Conservation (phyloP, 1,139 yeast species). For the Hanseniaspora sp. region DNA sequence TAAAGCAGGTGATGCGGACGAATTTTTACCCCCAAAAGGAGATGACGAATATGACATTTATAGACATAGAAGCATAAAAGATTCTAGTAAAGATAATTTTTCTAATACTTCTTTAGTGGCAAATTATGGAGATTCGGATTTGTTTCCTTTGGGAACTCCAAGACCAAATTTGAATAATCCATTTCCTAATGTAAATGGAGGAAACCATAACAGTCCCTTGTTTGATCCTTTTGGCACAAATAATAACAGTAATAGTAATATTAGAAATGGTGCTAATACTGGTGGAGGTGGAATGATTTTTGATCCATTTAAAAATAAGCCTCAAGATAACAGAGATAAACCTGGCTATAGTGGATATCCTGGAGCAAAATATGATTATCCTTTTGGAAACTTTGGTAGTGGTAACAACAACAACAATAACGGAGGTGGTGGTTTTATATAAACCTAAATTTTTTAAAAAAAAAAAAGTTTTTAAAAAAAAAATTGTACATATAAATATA, state of each 20-base stretch:
- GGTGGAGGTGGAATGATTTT: slow-evolving; percentile 31
- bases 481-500: slow-evolving; percentile 15
- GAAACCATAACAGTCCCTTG: not conserved
- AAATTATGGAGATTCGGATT: slow-evolving; percentile 32
- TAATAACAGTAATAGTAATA: slow-evolving; percentile 17
- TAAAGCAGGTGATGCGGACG: not conserved
- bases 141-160: slow-evolving; percentile 22
- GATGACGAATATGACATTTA: slow-evolving; percentile 4
- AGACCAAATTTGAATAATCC: slow-evolving; percentile 2
- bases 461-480: slow-evolving; percentile 16
- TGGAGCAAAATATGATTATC: slow-evolving; percentile 34
- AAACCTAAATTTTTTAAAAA: not conserved
- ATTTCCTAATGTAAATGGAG: not conserved
- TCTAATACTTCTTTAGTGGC: slow-evolving; percentile 9
- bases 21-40: slow-evolving; percentile 3
- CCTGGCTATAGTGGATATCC: slow-evolving; percentile 31
- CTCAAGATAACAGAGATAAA: slow-evolving; percentile 20
- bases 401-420: slow-evolving; percentile 9
- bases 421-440: slow-evolving; percentile 13
- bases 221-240: slow-evolving; percentile 20
- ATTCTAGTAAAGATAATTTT: not conserved
- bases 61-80: not conserved
- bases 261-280: not conserved
- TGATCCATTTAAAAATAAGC: slow-evolving; percentile 25
- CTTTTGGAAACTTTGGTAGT: slow-evolving; percentile 23